phyloP scores from a whole-genome alignment of 495 filamentous ascomycete genomes.

The Barbatosphaeria neglecta region DNA sequence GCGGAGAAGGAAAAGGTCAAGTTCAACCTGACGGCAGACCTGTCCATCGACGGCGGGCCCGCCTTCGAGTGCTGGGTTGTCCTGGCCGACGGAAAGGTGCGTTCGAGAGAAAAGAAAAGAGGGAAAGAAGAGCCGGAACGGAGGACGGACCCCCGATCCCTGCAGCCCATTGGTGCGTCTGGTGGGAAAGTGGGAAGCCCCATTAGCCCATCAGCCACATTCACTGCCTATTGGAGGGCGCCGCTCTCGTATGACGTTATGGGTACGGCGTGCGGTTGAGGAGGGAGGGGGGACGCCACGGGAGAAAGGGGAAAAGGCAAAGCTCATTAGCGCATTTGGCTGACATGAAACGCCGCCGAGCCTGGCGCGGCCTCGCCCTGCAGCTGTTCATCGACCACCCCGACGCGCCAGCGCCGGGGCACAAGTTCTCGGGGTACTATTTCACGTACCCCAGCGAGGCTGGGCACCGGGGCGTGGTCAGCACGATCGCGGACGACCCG shows the following conservation, averaged over 20 bases:
- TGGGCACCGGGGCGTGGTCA: conserved; percentile 44
- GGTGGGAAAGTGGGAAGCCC: too few species aligned
- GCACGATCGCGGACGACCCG: conserved; percentile 44
- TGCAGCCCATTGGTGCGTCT: too few species aligned
- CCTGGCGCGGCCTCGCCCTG: neutral
- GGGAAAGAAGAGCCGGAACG: too few species aligned
- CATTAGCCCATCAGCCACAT: neutral
- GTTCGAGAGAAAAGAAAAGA: too few species aligned
- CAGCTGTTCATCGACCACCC: conserved; percentile 38
- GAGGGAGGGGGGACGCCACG: too few species aligned
- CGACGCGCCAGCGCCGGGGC: conserved; percentile 28
- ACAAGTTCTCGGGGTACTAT: conserved; percentile 49
- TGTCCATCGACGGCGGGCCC: conserved; percentile 26
- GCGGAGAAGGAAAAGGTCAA: conserved; percentile 39
- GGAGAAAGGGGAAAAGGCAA: neutral
- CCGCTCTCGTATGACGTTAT: neutral
- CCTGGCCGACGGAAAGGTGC: conserved; percentile 34
- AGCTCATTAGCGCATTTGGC: neutral
- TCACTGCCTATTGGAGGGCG: too few species aligned
- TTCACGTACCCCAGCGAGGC: conserved; percentile 47
- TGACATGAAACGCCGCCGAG: neutral
- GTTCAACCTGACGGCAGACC: conserved; percentile 33
- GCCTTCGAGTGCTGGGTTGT: conserved; percentile 26
- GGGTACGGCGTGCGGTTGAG: too few species aligned
- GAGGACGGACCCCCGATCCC: too few species aligned